phyloP scores from a whole-genome alignment of 2,329 filamentous ascomycete species.

The Xylariales sp. region DNA sequence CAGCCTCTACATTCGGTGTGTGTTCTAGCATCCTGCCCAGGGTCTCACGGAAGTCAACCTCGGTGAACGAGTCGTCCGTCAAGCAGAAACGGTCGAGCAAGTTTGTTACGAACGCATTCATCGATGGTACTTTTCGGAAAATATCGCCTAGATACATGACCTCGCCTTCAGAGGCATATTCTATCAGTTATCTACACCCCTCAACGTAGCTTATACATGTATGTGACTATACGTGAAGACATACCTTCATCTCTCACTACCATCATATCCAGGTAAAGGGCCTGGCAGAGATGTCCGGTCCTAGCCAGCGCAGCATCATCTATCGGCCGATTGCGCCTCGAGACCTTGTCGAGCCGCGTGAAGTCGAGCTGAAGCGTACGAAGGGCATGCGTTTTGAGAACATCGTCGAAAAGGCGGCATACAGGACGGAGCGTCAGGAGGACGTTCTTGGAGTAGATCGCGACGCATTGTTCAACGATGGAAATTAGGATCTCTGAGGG shows the following conservation, averaged over 20 bases:
- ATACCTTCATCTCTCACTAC: constrained; percentile 47
- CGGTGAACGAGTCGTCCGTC: constrained; percentile 44
- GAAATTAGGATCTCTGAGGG: constrained; percentile 42
- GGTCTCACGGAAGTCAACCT: constrained; percentile 38
- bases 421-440: constrained; percentile 43
- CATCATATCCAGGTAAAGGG: constrained; percentile 48
- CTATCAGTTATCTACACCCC: constrained; percentile 2
- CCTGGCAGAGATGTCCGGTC: constrained; percentile 42
- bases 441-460: constrained; percentile 36
- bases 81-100: constrained; percentile 44
- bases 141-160: constrained; percentile 42
- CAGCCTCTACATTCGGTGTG: constrained; percentile 38
- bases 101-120: constrained; percentile 39
- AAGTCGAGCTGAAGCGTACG: constrained; percentile 47
- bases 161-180: constrained; percentile 34
- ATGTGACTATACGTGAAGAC: constrained; percentile 13
- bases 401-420: constrained; percentile 43
- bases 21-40: constrained; percentile 39
- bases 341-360: constrained; percentile 36
- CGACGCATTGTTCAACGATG: constrained; percentile 40
- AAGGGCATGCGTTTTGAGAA: constrained; percentile 41
- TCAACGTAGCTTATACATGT: too few relatives aligned
- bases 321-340: constrained; percentile 27
- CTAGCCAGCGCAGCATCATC: constrained; percentile 38
- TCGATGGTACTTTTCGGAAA: constrained; percentile 40